Evolutionary conservation across 139 green algal genomes (phyloP), one percentile per base, ranked within the genome.

Genomic region (Closterium sp.): DNA sequence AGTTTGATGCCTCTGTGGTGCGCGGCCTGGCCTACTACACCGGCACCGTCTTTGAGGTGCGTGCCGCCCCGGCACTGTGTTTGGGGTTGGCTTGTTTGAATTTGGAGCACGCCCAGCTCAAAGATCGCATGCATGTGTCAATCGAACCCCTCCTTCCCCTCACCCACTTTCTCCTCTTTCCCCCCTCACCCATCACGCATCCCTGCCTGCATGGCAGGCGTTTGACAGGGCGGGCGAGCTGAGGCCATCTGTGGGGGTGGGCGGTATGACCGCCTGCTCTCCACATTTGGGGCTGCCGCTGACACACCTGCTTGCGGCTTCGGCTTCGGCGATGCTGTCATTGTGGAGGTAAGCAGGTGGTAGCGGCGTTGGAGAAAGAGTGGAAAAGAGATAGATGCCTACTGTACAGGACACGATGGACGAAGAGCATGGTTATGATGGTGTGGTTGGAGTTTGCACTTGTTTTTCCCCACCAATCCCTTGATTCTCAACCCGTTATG

Each of bases 11-110:
- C 19, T 97, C 93, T 84, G 96, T 99, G 1, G 97, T 99, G 81
- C 94, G 98, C 33, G 98, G 98, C 25, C 96, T 99, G 84, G 97
- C 98, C 0, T 99, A 99, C 95, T 99, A 99, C 96, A 99, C 98
- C 89, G 97, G 97, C 96, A 91, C 91, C 3, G 95, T 96, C 32
- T 96, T 96, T 92, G 93, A 96, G 93, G 91, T 93, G 36, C 1
- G 5, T 32, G 23, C 3, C 3, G 4, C 89, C 86, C 31, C 34
- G 7, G 19, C 31, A 16, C 30, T 33, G 12, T 76, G 55, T 76
- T 28, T 76, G 16, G 25, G 55, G 55, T 55, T 55, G 16, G 25
- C n/a, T n/a, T n/a, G n/a, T n/a, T n/a, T n/a, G n/a, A n/a, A n/a
- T n/a, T n/a, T n/a, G n/a, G n/a, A n/a, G n/a, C n/a, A n/a, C n/a